Evolutionary conservation across 1,284 basidiomycete species (phyloP).

Genomic region (Pseudozyma thailandica): DNA sequence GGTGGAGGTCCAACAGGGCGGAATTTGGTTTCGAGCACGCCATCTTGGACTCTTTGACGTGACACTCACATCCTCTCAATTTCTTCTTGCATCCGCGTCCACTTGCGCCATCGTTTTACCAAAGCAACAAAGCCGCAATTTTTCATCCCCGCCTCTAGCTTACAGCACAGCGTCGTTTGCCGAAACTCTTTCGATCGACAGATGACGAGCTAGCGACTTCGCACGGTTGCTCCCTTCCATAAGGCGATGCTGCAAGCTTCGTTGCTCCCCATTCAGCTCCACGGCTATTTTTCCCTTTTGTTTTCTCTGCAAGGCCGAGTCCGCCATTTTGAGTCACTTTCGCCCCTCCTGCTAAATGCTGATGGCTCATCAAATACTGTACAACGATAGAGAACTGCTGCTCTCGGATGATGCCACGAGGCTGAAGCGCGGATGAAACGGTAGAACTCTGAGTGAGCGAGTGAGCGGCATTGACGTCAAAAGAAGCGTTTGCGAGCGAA

Average conservation of each 20-base stretch:
- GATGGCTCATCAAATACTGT: too few relatives aligned
- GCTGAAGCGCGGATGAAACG: conserved; percentile 4
- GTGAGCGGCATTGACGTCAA: conserved; percentile 3
- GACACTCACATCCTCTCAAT: conserved; percentile 16
- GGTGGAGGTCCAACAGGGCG: too few relatives aligned
- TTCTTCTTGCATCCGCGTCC: conserved; percentile 10
- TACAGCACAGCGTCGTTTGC: conserved; percentile 13
- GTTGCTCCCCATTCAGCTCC: conserved; percentile 13
- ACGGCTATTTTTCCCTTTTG: too few relatives aligned
- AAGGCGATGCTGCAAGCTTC: not conserved
- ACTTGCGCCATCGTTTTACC: conserved; percentile 7
- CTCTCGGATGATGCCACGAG: not conserved
- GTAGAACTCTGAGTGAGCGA: not conserved
- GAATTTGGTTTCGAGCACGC: conserved; percentile 22
- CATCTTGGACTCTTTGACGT: conserved; percentile 27
- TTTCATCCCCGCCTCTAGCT: too few relatives aligned
- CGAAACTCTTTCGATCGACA: conserved; percentile 12
- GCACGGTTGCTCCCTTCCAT: not conserved
- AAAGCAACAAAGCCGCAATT: not conserved
- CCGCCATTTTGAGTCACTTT: too few relatives aligned
- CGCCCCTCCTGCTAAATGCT: too few relatives aligned
- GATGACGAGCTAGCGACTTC: not conserved
- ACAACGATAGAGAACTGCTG: too few relatives aligned
- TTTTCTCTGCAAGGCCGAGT: too few relatives aligned
- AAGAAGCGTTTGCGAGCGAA: not conserved